Percentiles rank a stretch among this genome's conserved stretches.
Evolutionary conservation across 2,329 filamentous ascomycete genomes (phyloP).

Genomic region (Zasmidium citrigriseum): DNA sequence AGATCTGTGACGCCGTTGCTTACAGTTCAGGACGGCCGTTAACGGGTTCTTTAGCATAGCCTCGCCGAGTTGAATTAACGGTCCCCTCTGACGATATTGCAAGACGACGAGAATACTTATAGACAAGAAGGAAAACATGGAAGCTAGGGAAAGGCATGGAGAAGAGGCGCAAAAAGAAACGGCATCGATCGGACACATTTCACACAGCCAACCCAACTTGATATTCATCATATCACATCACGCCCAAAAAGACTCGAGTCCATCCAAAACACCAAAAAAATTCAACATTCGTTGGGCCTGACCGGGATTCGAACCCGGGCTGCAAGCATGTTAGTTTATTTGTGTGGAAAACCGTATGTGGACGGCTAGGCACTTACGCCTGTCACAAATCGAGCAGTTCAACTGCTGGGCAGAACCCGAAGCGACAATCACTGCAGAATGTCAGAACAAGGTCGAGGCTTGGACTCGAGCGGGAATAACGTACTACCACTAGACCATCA

Average conservation of each 20-base stretch:
- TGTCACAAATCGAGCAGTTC: conserved; percentile 24
- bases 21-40: too few relatives aligned
- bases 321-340: background rate
- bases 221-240: background rate
- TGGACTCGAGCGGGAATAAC: background rate
- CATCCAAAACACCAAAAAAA: conserved; percentile 1
- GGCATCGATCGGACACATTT: too few relatives aligned
- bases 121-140: too few relatives aligned
- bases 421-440: conserved; percentile 23
- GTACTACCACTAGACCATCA: conserved; percentile 20
- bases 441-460: background rate
- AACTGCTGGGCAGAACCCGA: conserved; percentile 22
- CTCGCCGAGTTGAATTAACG: too few relatives aligned
- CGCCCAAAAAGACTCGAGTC: background rate
- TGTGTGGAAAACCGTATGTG: background rate
- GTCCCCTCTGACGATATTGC: too few relatives aligned
- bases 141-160: too few relatives aligned
- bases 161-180: too few relatives aligned
- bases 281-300: conserved; percentile 1
- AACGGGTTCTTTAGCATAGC: too few relatives aligned
- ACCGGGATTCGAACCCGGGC: conserved; percentile 19
- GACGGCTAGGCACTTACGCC: conserved; percentile 5
- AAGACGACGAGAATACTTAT: too few relatives aligned
- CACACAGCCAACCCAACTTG: background rate
- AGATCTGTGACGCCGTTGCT: too few relatives aligned